These are phyloP conservation scores for Colletotrichum sidae DNA, from an alignment of 2,329 filamentous ascomycete genomes.

Conservation along the genomic window DNA sequence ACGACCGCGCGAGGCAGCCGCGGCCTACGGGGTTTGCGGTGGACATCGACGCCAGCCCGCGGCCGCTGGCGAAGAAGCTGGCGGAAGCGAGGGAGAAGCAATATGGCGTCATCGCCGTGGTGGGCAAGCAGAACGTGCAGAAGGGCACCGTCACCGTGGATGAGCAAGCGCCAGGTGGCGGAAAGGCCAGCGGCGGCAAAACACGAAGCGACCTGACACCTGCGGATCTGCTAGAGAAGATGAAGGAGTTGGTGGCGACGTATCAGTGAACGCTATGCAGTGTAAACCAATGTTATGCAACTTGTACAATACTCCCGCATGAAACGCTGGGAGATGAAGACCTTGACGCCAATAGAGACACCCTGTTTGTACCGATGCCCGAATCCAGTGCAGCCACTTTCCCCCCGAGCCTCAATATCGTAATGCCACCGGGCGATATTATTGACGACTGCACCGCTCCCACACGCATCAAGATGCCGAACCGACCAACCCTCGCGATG, in stretches of 20 bases:
- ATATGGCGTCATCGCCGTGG: conserved; percentile 79
- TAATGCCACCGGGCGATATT: too few relatives aligned
- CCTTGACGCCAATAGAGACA: too few relatives aligned
- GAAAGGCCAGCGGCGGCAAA: conserved; percentile 41
- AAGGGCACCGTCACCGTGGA: conserved; percentile 66
- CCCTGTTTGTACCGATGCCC: too few relatives aligned
- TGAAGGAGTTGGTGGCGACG: conserved; percentile 58
- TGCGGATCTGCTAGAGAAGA: conserved; percentile 55
- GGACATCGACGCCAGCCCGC: conserved; percentile 75
- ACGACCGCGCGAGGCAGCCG: conserved; percentile 46
- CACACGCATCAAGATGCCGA: too few relatives aligned
- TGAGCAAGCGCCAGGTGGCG: conserved; percentile 37
- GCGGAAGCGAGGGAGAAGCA: conserved; percentile 77
- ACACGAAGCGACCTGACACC: conserved; percentile 56
- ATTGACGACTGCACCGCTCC: too few relatives aligned
- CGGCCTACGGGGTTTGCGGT: conserved; percentile 73
- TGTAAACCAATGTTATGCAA: conserved; percentile 19
- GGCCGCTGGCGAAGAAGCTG: conserved; percentile 76
- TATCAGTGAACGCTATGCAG: conserved; percentile 54
- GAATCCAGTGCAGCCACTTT: too few relatives aligned
- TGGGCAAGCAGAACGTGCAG: conserved; percentile 75
- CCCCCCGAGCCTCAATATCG: too few relatives aligned
- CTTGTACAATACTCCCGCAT: conserved; percentile 21
- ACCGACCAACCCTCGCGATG: too few relatives aligned
- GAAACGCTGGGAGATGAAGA: neutral